phyloP scores from a whole-genome alignment of 257 asterid genomes.

The Vinca minor region DNA sequence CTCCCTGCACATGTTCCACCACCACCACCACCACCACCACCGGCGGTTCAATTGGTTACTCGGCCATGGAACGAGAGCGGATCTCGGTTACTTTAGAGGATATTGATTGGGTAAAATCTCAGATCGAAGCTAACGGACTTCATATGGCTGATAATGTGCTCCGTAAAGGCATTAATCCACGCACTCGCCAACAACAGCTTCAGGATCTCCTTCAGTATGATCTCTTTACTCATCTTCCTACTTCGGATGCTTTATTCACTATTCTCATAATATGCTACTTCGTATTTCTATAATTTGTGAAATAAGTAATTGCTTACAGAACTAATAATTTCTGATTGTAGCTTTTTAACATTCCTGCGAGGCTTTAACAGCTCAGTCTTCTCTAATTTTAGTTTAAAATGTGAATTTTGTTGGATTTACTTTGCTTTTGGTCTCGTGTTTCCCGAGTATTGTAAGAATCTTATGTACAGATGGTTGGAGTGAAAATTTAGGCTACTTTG shows the following conservation, averaged over 20 bases:
- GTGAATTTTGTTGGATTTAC: not conserved
- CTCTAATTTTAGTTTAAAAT: not conserved
- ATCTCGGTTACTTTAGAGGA: slow-evolving; percentile 58
- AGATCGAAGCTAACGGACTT: slow-evolving; percentile 67
- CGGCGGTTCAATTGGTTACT: not conserved
- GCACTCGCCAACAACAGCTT: slow-evolving; percentile 83
- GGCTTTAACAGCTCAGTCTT: not conserved
- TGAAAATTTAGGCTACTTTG: not conserved
- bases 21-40: slow-evolving; percentile 4
- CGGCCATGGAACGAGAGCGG: slow-evolving; percentile 9
- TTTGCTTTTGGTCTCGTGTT: not conserved
- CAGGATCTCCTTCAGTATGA: slow-evolving; percentile 55
- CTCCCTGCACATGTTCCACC: slow-evolving; percentile 48
- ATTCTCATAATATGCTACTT: not conserved
- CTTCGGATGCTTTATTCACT: not conserved
- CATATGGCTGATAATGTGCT: slow-evolving; percentile 78
- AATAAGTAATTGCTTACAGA: slow-evolving; percentile 1
- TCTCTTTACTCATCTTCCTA: not conserved
- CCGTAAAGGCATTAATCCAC: slow-evolving; percentile 93
- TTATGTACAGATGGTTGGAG: not conserved
- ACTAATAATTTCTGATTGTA: not conserved
- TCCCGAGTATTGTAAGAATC: not conserved
- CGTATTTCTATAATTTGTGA: not conserved
- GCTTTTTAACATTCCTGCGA: not conserved
- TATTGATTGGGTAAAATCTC: slow-evolving; percentile 66